Evolutionary conservation across 257 asterid genomes (phyloP), one percentile per base, ranked within the genome.

Genomic region (Anisodus tanguticus): DNA sequence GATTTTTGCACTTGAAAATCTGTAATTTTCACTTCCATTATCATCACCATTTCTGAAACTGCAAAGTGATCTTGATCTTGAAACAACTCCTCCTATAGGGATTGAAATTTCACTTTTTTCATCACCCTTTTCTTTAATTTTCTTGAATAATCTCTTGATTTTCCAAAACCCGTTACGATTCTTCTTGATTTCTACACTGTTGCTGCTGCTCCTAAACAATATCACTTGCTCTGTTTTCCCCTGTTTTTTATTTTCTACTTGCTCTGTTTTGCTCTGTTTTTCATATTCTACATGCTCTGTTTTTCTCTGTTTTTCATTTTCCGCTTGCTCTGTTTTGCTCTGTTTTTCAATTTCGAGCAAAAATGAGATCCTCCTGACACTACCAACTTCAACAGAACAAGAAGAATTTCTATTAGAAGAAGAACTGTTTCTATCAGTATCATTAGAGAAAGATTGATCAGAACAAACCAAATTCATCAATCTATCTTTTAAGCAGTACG

Each of bases 1-100:
- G 9, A 94, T 93, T 80, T 95, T 95, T 12, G 98, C 98, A 86
- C 97, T 95, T 0, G 98, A 91, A 22, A 90, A 85, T 8, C 88
- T 84, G 41, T 90, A 90, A 39, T 69, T 51, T 11, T 89, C 94
- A 66, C 93, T 88, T 0, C 88, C 92, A 37, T 89, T 92, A 41
- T 93, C 97, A 43, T 90, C 88, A 15, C 88, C 91, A 2, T 87
- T 90, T 54, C 97, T 83, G 86, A 92, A 94, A 77, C 98, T 95
- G 86, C 98, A 95, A 22, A 95, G 90, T 3, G 98, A 95, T 64
- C 98, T 91, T 6, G 98, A 95, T 82, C 98, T 89, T 0, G 98
- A 91, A 3, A 93, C 91, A 3, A 0, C 31, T 69, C 53, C 77
- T 3, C 17, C 22, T 15, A 37, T 39, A 5, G 49, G 49, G 2